These are phyloP conservation scores for Lactifluus volemus DNA, from an alignment of 768 basidiomycete genomes.

Conservation along the genomic window DNA sequence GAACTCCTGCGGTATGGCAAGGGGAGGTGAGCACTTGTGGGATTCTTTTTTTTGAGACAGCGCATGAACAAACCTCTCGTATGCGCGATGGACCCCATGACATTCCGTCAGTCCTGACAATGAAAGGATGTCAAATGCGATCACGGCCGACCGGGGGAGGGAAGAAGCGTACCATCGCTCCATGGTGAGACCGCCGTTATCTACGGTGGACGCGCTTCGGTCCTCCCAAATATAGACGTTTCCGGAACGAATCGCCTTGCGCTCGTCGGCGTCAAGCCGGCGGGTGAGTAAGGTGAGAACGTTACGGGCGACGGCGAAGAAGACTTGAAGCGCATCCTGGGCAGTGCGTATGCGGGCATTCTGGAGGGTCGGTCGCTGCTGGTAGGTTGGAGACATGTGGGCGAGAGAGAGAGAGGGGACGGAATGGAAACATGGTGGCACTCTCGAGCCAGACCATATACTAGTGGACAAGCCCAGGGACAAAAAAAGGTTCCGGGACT, in stretches of 20 bases:
- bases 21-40: neutral
- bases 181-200: slow-evolving; percentile 71
- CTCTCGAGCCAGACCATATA: slow-evolving; percentile 13
- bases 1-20: slow-evolving; percentile 49
- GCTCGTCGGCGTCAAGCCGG: slow-evolving; percentile 68
- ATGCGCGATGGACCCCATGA: slow-evolving; percentile 80
- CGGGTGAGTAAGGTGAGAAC: slow-evolving; percentile 64
- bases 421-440: slow-evolving; percentile 21
- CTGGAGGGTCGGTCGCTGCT: slow-evolving; percentile 67
- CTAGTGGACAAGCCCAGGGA: slow-evolving; percentile 17
- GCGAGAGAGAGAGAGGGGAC: slow-evolving; percentile 16
- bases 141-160: neutral
- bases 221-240: slow-evolving; percentile 64
- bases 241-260: slow-evolving; percentile 40
- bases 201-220: slow-evolving; percentile 58
- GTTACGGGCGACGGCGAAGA: slow-evolving; percentile 58
- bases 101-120: slow-evolving; percentile 54
- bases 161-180: slow-evolving; percentile 46
- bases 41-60: neutral
- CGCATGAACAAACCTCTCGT: slow-evolving; percentile 53
- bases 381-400: slow-evolving; percentile 25
- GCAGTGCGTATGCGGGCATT: slow-evolving; percentile 69
- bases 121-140: neutral
- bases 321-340: slow-evolving; percentile 74
- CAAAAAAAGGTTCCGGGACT: slow-evolving; percentile 20